Percentiles rank a stretch among this genome's conserved stretches.
phyloP scores from a whole-genome alignment of 2,329 filamentous ascomycete species.

The Mycocentrospora acerina region DNA sequence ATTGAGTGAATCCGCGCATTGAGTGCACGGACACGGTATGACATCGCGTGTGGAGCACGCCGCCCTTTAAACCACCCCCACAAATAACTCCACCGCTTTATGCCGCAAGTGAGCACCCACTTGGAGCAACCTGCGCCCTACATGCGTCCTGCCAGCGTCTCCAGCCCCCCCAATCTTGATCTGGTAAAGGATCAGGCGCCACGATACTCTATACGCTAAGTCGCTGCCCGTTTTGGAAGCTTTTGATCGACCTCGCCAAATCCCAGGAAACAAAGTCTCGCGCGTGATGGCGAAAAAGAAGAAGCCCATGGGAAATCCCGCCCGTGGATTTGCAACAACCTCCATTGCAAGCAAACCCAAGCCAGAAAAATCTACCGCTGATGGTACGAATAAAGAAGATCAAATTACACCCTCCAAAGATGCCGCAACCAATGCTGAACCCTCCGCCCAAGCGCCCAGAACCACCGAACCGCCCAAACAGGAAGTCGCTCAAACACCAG shows the following conservation, averaged over 20 bases:
- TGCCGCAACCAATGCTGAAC: constrained; percentile 8
- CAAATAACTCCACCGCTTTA: constrained; percentile 2
- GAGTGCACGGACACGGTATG: too few relatives aligned
- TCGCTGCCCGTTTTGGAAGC: constrained; percentile 14
- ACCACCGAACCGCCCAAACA: constrained; percentile 21
- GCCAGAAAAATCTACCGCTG: constrained; percentile 25
- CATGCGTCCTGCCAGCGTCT: constrained; percentile 31
- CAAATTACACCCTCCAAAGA: constrained; percentile 15
- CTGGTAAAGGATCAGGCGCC: constrained; percentile 38
- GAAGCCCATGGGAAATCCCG: constrained; percentile 83
- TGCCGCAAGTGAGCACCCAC: constrained; percentile 2
- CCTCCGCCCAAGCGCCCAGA: constrained; percentile 5
- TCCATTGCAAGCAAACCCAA: constrained; percentile 85
- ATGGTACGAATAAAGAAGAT: constrained; percentile 15
- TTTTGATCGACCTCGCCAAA: constrained; percentile 7
- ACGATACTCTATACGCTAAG: constrained; percentile 38
- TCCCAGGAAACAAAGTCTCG: constrained; percentile 2
- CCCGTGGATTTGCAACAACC: constrained; percentile 89
- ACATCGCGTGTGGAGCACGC: constrained; percentile 22
- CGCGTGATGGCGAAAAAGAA: constrained; percentile 83
- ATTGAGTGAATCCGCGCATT: too few relatives aligned
- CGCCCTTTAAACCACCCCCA: constrained; percentile 5
- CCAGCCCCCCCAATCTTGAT: constrained; percentile 34
- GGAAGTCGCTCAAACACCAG: constrained; percentile 63
- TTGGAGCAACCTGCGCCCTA: constrained; percentile 26